Base-by-base conservation (phyloP, 2,329 filamentous ascomycete genomes). In the Arthrobotrys entomopaga region DNA sequence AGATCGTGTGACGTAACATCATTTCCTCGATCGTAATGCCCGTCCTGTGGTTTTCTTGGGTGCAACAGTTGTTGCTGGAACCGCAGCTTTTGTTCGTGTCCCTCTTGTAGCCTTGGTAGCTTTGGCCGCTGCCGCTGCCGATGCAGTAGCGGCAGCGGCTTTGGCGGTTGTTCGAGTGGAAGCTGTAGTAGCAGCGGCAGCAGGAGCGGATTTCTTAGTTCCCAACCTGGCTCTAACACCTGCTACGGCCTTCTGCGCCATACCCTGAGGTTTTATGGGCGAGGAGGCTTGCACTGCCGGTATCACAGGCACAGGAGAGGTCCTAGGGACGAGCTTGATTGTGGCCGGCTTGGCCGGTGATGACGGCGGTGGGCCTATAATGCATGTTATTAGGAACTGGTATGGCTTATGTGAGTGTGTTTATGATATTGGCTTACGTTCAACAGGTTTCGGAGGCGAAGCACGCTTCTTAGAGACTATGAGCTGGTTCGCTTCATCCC, bases 21-120 rank as follows among this genome's bases (percentile, higher is more conserved):
- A 74, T 29, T 74, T 74, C 34, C 70, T 63, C 22, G 70, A 74
- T 19, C 70, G 60, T n/a, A 74, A 57, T 4, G 70, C 52, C 15
- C 70, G 56, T n/a, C 63, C 63, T 5, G 60, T 48, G 22, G 70
- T 20, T 22, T 74, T 74, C 46, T 64, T 67, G 0, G 63, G 63
- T 5, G 56, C 46, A 20, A 49, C 19, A 7, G 46, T 22, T 10
- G 29, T 20, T 3, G 38, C 20, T 11, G 61, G n/a, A 8, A 22
- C 38, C 13, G 56, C 22, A 16, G 42, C 56, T 10, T 52, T 38
- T 6, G 40, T 22, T 22, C 40, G 54, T 1, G 20, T 2, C 1
- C 48, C 65, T 46, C 49, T 53, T 11, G 52, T 46, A 20, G 24
- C 29, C 29, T 61, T 70, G 0, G 58, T 40, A 38, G 19, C 63